Conservation (phyloP, 805 yeast species). For the Yamadazyma endophytica region DNA sequence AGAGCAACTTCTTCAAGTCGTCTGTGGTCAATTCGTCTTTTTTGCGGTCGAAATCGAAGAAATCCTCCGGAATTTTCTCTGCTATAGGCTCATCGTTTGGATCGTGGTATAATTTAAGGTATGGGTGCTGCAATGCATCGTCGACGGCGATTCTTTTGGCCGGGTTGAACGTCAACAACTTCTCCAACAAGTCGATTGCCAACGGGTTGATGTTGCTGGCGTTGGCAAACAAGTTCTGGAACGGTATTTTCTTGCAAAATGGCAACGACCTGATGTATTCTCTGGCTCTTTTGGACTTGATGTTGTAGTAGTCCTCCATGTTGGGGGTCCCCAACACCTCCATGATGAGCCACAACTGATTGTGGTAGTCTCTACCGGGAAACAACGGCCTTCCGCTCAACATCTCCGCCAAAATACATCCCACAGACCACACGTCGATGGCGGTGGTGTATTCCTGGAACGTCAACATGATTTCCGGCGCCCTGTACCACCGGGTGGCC, state of each 20-base stretch:
- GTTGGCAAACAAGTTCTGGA: slow-evolving; percentile 43
- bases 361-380: slow-evolving; percentile 92
- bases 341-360: slow-evolving; percentile 81
- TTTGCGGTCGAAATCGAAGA: slow-evolving; percentile 82
- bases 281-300: slow-evolving; percentile 78
- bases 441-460: slow-evolving; percentile 92
- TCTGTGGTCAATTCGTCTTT: slow-evolving; percentile 74
- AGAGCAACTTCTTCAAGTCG: slow-evolving; percentile 74
- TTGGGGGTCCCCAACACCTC: slow-evolving; percentile 86
- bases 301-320: slow-evolving; percentile 69
- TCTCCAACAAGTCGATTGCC: slow-evolving; percentile 57
- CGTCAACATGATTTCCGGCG: slow-evolving; percentile 96
- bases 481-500: slow-evolving; percentile 96
- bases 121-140: slow-evolving; percentile 76
- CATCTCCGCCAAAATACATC: slow-evolving; percentile 92
- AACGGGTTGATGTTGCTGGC: slow-evolving; percentile 28
- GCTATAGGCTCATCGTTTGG: slow-evolving; percentile 91
- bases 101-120: slow-evolving; percentile 90
- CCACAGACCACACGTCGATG: slow-evolving; percentile 95
- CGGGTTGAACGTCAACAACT: slow-evolving; percentile 70
- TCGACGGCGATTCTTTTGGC: slow-evolving; percentile 66
- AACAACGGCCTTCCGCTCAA: slow-evolving; percentile 81
- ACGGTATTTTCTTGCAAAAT: slow-evolving; percentile 57
- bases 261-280: slow-evolving; percentile 85
- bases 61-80: slow-evolving; percentile 76